Evolutionary conservation across 805 yeast genomes (phyloP).

Genomic region (Torulaspora delbrueckii): DNA sequence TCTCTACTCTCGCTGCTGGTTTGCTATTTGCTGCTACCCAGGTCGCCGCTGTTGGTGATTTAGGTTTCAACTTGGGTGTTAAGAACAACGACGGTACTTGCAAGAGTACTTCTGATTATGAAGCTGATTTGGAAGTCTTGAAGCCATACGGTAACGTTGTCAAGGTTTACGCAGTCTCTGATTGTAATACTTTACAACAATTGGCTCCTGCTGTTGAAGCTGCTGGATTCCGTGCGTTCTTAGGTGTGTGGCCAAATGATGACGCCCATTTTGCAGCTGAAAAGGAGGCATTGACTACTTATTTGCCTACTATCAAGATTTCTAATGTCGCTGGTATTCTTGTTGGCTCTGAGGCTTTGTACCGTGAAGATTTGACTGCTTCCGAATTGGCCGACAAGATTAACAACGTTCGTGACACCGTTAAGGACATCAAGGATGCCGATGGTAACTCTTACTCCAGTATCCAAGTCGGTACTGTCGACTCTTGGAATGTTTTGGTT

Average conservation of each 20-base stretch:
- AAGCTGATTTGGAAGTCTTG: slow-evolving; percentile 58
- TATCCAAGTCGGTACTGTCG: slow-evolving; percentile 86
- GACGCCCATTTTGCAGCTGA: slow-evolving; percentile 71
- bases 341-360: slow-evolving; percentile 94
- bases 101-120: slow-evolving; percentile 68
- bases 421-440: slow-evolving; percentile 64
- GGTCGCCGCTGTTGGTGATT: slow-evolving; percentile 57
- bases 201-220: slow-evolving; percentile 83
- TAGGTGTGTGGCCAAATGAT: slow-evolving; percentile 95
- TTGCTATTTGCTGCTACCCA: slow-evolving; percentile 39
- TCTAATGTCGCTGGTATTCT: slow-evolving; percentile 68
- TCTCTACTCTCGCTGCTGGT: slow-evolving; percentile 42
- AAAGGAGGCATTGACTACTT: slow-evolving; percentile 60
- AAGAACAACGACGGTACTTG: slow-evolving; percentile 69
- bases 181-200: slow-evolving; percentile 81
- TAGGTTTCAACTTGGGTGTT: slow-evolving; percentile 87
- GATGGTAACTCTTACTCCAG: slow-evolving; percentile 71
- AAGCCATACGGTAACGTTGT: slow-evolving; percentile 57
- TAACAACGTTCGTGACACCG: slow-evolving; percentile 51
- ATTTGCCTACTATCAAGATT: slow-evolving; percentile 68
- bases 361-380: slow-evolving; percentile 83
- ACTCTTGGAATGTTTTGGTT: slow-evolving; percentile 90
- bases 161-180: slow-evolving; percentile 89
- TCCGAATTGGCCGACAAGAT: slow-evolving; percentile 65
- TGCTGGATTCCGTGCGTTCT: slow-evolving; percentile 67